phyloP scores from a whole-genome alignment of 768 basidiomycete species.

The Cubamyces lactineus region DNA sequence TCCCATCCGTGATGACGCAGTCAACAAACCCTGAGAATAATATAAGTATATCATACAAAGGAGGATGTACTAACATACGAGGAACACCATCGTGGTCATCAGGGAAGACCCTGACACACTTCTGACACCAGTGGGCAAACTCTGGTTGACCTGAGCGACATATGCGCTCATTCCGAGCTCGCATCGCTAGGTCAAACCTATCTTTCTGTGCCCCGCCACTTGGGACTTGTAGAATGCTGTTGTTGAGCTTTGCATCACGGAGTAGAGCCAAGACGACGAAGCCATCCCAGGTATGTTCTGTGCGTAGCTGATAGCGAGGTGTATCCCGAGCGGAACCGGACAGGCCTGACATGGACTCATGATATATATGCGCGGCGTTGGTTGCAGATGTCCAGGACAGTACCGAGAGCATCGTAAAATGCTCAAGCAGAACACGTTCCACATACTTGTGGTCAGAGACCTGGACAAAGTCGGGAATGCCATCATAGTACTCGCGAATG shows the following conservation, averaged over 20 bases:
- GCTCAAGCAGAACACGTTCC: not conserved
- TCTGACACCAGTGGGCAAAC: slow-evolving; percentile 34
- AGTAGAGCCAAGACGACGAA: slow-evolving; percentile 33
- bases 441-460: not conserved
- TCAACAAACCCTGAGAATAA: no score
- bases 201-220: slow-evolving; percentile 31
- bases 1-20: no score
- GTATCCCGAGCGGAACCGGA: not conserved
- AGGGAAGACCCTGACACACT: slow-evolving; percentile 35
- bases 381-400: slow-evolving; percentile 21
- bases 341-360: not conserved
- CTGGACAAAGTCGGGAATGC: not conserved
- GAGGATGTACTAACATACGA: no score
- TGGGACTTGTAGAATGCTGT: slow-evolving; percentile 26
- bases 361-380: slow-evolving; percentile 13
- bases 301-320: not conserved
- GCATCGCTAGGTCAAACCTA: slow-evolving; percentile 31
- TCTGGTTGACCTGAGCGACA: slow-evolving; percentile 33
- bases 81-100: slow-evolving; percentile 15
- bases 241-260: slow-evolving; percentile 22
- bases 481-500: not conserved
- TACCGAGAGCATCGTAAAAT: not conserved
- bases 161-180: slow-evolving; percentile 32
- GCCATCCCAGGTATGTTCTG: slow-evolving; percentile 31
- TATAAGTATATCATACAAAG: no score